Evolutionary conservation across 2,329 filamentous ascomycete species (phyloP).

Genomic region (Arthrinium phaeospermum): DNA sequence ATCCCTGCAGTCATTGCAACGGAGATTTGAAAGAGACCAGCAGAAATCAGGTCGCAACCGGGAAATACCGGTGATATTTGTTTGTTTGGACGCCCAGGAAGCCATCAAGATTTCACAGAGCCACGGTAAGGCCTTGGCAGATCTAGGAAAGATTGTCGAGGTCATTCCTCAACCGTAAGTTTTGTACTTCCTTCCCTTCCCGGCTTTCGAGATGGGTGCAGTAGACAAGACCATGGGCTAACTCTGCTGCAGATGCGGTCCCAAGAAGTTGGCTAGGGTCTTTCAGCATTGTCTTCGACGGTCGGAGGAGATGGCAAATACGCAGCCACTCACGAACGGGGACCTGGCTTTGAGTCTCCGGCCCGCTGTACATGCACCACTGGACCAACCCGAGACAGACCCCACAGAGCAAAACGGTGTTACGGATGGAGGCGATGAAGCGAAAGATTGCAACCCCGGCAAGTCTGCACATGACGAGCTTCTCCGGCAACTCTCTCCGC

Average conservation of each 20-base stretch:
- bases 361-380: background rate
- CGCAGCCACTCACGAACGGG: background rate
- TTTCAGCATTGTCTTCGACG: slow-evolving; percentile 32
- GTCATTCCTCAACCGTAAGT: slow-evolving; percentile 41
- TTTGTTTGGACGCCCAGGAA: slow-evolving; percentile 38
- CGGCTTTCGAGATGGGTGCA: background rate
- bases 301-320: slow-evolving; percentile 12
- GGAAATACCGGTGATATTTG: slow-evolving; percentile 35
- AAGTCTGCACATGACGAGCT: background rate
- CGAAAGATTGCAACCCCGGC: background rate
- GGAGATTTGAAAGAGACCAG: slow-evolving; percentile 27
- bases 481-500: background rate
- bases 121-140: slow-evolving; percentile 30
- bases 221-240: background rate
- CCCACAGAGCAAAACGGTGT: background rate
- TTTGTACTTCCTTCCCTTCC: background rate
- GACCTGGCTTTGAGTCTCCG: background rate
- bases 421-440: background rate
- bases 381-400: background rate
- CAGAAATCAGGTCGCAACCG: background rate
- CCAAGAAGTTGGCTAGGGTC: slow-evolving; percentile 38
- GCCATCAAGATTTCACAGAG: slow-evolving; percentile 33
- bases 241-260: slow-evolving; percentile 30
- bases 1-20: slow-evolving; percentile 26
- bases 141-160: slow-evolving; percentile 36